Conservation (phyloP, 495 filamentous ascomycete species). For the Parathielavia appendiculata region DNA sequence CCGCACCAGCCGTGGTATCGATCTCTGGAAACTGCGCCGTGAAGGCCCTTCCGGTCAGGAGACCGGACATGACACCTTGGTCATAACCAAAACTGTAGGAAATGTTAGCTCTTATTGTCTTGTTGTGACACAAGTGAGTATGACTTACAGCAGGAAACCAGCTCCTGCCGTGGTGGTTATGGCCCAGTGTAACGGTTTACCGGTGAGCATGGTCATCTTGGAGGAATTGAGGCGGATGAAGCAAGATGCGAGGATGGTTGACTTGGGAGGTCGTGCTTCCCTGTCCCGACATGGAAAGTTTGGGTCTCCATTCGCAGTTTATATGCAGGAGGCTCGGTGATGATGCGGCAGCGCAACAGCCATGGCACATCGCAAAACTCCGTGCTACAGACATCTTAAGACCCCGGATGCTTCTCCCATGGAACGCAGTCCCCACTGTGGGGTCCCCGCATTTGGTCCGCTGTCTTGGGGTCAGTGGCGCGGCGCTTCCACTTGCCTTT, state of each 20-base stretch:
- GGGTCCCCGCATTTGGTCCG: neutral
- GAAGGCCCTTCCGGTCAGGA: slow-evolving; percentile 1
- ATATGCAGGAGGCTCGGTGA: neutral
- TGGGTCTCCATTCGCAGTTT: neutral
- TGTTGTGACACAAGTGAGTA: neutral
- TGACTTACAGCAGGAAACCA: slow-evolving; percentile 4
- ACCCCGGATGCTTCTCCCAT: neutral
- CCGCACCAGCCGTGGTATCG: neutral
- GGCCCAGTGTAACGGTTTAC: neutral
- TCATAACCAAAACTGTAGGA: slow-evolving; percentile 2
- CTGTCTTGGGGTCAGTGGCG: neutral
- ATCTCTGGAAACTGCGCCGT: neutral
- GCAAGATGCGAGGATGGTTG: neutral
- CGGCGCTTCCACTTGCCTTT: neutral
- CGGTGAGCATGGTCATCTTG: neutral
- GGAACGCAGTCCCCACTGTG: neutral
- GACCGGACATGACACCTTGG: slow-evolving; percentile 5
- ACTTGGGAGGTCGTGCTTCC: neutral
- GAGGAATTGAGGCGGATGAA: neutral
- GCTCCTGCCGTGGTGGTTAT: slow-evolving; percentile 5
- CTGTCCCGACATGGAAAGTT: neutral
- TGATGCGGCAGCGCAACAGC: neutral
- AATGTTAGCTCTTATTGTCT: neutral
- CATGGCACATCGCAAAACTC: neutral
- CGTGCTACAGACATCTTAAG: neutral